Conservation (phyloP, 2,329 filamentous ascomycete genomes). For the Diplodia mutila region DNA sequence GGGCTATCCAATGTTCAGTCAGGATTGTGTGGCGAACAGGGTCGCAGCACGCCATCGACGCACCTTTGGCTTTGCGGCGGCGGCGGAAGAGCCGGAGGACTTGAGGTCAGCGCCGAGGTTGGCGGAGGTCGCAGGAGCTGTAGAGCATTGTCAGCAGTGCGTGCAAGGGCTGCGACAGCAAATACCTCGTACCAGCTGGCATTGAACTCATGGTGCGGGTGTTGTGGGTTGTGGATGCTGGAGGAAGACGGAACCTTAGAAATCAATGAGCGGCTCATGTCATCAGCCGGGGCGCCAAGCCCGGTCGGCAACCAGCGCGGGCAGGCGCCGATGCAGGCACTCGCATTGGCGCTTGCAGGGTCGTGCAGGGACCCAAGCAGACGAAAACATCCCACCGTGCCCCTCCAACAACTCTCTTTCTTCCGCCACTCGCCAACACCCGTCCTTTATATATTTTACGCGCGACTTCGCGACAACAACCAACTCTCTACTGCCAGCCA, state of each 20-base stretch:
- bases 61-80: conserved; percentile 51
- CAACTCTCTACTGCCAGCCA: conserved; percentile 47
- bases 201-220: conserved; percentile 38
- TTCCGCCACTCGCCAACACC: conserved; percentile 8
- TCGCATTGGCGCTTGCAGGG: conserved; percentile 13
- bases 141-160: neutral
- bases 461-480: conserved; percentile 1
- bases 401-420: conserved; percentile 24
- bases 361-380: conserved; percentile 2
- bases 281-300: conserved; percentile 14
- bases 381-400: conserved; percentile 25
- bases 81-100: conserved; percentile 42
- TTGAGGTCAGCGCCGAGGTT: conserved; percentile 54
- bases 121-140: conserved; percentile 34
- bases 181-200: conserved; percentile 31
- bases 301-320: neutral
- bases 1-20: conserved; percentile 61
- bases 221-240: neutral
- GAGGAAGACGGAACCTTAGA: conserved; percentile 7
- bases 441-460: conserved; percentile 14
- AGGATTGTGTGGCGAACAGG: conserved; percentile 16
- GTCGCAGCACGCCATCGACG: conserved; percentile 15
- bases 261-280: conserved; percentile 23
- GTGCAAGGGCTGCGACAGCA: neutral
- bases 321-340: conserved; percentile 15